These are phyloP conservation scores for Kazachstania viticola DNA, from an alignment of 805 yeast genomes.

Conservation along the genomic window DNA sequence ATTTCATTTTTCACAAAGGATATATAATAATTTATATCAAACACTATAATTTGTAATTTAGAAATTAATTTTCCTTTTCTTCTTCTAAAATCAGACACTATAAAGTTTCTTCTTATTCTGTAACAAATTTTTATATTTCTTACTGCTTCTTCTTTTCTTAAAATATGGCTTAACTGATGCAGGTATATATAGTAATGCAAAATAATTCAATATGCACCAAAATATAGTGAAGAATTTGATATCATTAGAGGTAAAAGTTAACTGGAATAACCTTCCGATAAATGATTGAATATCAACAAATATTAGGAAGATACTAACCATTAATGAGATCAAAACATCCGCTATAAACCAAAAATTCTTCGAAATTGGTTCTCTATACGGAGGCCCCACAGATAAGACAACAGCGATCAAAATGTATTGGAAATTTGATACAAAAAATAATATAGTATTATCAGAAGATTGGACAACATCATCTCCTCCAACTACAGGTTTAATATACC, in stretches of 20 bases:
- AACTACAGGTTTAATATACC: constrained; percentile 76
- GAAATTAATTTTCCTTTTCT: no score
- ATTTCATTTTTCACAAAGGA: no score
- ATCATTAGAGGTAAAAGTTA: constrained; percentile 44
- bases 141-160: constrained; percentile 29
- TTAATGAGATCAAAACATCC: constrained; percentile 41
- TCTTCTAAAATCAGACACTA: constrained; percentile 2
- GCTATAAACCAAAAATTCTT: constrained; percentile 60
- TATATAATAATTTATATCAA: no score
- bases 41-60: no score
- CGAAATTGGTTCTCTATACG: constrained; percentile 69
- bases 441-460: constrained; percentile 79
- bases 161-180: constrained; percentile 21
- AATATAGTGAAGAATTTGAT: constrained; percentile 43
- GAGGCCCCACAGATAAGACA: constrained; percentile 84
- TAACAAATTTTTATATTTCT: constrained; percentile 27
- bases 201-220: constrained; percentile 39
- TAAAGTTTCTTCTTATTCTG: constrained; percentile 5
- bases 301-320: constrained; percentile 46
- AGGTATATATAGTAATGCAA: constrained; percentile 26
- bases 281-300: constrained; percentile 36
- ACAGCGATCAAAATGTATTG: constrained; percentile 82
- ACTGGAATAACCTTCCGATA: constrained; percentile 62
- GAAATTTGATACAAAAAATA: constrained; percentile 72
- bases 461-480: constrained; percentile 74